Evolutionary conservation across 1,139 yeast species (phyloP), one percentile per base, ranked within the genome.

Genomic region (Geotrichum australiense): DNA sequence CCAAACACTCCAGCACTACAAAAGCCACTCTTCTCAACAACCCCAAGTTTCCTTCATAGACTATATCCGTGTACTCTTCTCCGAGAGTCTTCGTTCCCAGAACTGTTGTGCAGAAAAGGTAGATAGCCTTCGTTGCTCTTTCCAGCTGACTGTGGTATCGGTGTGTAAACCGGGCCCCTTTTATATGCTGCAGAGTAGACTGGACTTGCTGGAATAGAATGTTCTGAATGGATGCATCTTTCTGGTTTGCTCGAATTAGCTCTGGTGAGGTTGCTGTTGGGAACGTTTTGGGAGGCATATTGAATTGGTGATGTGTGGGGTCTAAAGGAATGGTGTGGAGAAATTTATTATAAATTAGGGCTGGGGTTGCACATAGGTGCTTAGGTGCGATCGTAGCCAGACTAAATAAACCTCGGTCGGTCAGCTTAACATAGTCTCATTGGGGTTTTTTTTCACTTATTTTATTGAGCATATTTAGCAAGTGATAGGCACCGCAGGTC

Each of bases 51-150:
- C 31, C 39, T 6, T 28, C 39, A 55, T 86, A 85, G 15, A 81
- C 66, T 45, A 89, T 66, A 61, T 89, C 96, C 14, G 89, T 91
- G 59, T 89, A 89, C 61, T 91, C 97, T 58, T 89, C 97, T 0
- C 98, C 98, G 25, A 89, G 65, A 0, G 97, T 89, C 44, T 93
- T 69, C 3, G 85, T 76, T 0, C 93, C 91, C 3, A 76, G 49
- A 12, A 82, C 60, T 0, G 96, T 86, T 0, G 96, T 89, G 28
- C 85, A 64, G 1, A 70, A 65, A 21, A 85, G 66, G 54, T 89
- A 87, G 1, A 78, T 41, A 2, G 80, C 63, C 43, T 79, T 75
- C 3, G 83, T 74, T 2, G 67, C 61, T 0, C 77, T 71, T 0
- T 79, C 66, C 20, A 87, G 21, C 19, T 23, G 36, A 23, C 14